These are phyloP conservation scores for Alternaria sp. DNA, from an alignment of 2,329 filamentous ascomycete genomes.

Conservation along the genomic window DNA sequence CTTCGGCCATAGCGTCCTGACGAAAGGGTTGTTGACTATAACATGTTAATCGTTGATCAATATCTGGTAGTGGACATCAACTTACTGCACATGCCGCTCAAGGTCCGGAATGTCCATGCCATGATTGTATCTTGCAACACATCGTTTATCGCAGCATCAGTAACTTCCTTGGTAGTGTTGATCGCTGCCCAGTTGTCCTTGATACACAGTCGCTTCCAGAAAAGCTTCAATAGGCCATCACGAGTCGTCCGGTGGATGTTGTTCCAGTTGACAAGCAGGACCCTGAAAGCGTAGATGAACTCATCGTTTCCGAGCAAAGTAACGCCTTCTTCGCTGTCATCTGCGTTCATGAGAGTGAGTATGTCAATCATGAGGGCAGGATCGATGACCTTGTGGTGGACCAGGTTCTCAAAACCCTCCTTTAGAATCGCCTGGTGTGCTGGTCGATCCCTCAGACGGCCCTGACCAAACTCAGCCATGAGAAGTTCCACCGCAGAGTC, in stretches of 20 bases:
- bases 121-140: slow-evolving; percentile 70
- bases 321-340: slow-evolving; percentile 49
- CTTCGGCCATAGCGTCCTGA: slow-evolving; percentile 31
- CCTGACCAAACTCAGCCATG: slow-evolving; percentile 70
- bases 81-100: slow-evolving; percentile 70
- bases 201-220: slow-evolving; percentile 89
- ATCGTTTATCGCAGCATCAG: slow-evolving; percentile 72
- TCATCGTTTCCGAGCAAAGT: slow-evolving; percentile 63
- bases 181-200: slow-evolving; percentile 85
- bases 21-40: slow-evolving; percentile 23
- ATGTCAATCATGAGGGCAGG: slow-evolving; percentile 72
- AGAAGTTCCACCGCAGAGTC: slow-evolving; percentile 80
- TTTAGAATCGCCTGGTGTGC: slow-evolving; percentile 77
- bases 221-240: slow-evolving; percentile 66
- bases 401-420: slow-evolving; percentile 72
- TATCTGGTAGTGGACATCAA: background rate
- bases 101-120: slow-evolving; percentile 71
- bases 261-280: slow-evolving; percentile 63
- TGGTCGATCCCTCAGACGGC: slow-evolving; percentile 65
- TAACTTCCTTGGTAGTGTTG: slow-evolving; percentile 79
- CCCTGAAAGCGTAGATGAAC: slow-evolving; percentile 77
- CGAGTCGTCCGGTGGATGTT: slow-evolving; percentile 55
- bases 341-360: slow-evolving; percentile 78
- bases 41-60: slow-evolving; percentile 12
- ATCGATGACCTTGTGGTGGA: slow-evolving; percentile 74